phyloP scores from a whole-genome alignment of 257 asterid genomes.

The Salvia hispanica region DNA sequence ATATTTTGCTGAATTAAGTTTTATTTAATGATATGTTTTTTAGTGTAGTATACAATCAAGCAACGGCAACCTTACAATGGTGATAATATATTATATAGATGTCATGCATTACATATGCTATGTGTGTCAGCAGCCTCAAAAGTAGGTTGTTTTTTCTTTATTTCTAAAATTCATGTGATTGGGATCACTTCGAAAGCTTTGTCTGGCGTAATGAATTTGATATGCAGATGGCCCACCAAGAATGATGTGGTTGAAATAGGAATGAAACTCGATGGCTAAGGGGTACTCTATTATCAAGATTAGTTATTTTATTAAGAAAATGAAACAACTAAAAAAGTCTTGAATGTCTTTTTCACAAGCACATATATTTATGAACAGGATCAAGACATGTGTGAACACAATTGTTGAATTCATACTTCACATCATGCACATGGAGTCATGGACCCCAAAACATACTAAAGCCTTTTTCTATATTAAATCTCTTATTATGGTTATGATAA shows the following conservation, averaged over 20 bases:
- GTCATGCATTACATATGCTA: neutral
- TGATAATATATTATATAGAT: neutral
- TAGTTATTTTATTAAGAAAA: neutral
- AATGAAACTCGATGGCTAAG: neutral
- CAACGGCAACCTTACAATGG: conserved; percentile 1
- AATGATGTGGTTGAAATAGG: conserved; percentile 15
- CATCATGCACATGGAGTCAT: neutral
- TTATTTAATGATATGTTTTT: no score
- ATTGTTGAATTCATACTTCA: neutral
- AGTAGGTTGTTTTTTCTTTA: neutral
- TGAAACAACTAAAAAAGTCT: neutral
- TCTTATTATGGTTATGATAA: neutral
- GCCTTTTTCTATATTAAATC: neutral
- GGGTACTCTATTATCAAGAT: neutral
- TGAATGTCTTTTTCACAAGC: conserved; percentile 23
- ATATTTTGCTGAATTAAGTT: no score
- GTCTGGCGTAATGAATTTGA: conserved; percentile 9
- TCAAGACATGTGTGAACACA: neutral
- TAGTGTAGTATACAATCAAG: neutral
- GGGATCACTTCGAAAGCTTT: neutral
- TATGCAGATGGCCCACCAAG: conserved; percentile 3
- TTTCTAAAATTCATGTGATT: neutral
- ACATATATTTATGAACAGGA: neutral
- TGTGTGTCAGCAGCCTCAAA: neutral
- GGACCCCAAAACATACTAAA: neutral